phyloP scores from a whole-genome alignment of 225 moss, liverwort and hornwort species.

The Rhytidiadelphus loreus region DNA sequence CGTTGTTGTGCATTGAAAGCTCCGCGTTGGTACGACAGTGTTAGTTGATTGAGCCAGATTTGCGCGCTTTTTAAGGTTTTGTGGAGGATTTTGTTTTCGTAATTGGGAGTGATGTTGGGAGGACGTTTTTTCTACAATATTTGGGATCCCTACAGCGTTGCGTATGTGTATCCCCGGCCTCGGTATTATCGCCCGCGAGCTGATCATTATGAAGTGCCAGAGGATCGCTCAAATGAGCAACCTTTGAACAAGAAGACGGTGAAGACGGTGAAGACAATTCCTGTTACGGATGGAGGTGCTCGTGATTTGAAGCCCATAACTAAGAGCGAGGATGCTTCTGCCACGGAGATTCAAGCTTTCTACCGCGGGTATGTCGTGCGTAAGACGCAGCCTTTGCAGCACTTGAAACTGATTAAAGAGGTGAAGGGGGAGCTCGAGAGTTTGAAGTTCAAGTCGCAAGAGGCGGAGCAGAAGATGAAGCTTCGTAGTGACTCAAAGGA shows the following conservation, averaged over 20 bases:
- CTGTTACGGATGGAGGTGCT: conserved; percentile 18
- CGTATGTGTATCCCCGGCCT: background rate
- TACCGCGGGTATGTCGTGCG: conserved; percentile 24
- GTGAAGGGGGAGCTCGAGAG: conserved; percentile 14
- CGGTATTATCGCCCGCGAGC: background rate
- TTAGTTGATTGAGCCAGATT: background rate
- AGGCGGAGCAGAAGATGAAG: conserved; percentile 1
- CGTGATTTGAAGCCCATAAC: background rate
- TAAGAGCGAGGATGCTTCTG: conserved; percentile 4
- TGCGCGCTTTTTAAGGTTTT: background rate
- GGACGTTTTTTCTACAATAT: background rate
- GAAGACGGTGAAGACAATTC: conserved; percentile 14
- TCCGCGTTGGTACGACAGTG: background rate
- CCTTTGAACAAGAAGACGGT: background rate
- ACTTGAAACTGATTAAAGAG: conserved; percentile 4
- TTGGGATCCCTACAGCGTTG: conserved; percentile 1
- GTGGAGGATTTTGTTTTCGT: background rate
- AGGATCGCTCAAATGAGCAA: background rate
- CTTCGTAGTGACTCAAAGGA: conserved; percentile 12
- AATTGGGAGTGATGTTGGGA: background rate
- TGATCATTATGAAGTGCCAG: background rate
- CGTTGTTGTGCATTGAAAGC: background rate
- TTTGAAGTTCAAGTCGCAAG: conserved; percentile 1
- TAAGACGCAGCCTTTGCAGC: conserved; percentile 9
- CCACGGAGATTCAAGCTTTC: conserved; percentile 25